These are phyloP conservation scores for Astrothelium macrocarpum DNA, from an alignment of 495 filamentous ascomycete species.

Conservation along the genomic window DNA sequence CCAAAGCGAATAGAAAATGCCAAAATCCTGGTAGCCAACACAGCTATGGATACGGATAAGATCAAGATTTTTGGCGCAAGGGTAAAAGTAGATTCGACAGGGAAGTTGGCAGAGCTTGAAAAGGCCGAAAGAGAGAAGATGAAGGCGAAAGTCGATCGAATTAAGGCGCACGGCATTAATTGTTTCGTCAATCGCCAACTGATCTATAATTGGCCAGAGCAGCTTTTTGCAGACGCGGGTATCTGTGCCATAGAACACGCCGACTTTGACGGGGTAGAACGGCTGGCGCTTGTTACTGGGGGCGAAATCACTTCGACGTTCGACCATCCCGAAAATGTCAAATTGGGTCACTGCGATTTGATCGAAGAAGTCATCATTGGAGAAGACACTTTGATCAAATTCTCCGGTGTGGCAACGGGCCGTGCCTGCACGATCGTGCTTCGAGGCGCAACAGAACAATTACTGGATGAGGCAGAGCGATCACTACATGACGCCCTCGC, in stretches of 20 bases:
- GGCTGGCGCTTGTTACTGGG: slow-evolving; percentile 87
- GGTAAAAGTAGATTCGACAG: slow-evolving; percentile 88
- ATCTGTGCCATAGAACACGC: slow-evolving; percentile 98
- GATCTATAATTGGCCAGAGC: slow-evolving; percentile 99
- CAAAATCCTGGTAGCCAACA: slow-evolving; percentile 96
- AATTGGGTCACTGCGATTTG: slow-evolving; percentile 87
- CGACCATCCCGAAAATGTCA: slow-evolving; percentile 93
- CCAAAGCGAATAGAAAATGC: slow-evolving; percentile 95
- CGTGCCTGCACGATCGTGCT: slow-evolving; percentile 95
- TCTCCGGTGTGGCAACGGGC: slow-evolving; percentile 90
- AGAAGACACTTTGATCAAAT: slow-evolving; percentile 92
- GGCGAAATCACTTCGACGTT: slow-evolving; percentile 97
- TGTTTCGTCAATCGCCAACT: slow-evolving; percentile 98
- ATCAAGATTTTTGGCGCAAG: slow-evolving; percentile 98
- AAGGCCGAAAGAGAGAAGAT: slow-evolving; percentile 98
- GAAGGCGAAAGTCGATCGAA: slow-evolving; percentile 96
- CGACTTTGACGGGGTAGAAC: slow-evolving; percentile 96
- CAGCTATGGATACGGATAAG: slow-evolving; percentile 98
- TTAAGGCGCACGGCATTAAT: slow-evolving; percentile 98
- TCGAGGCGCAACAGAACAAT: slow-evolving; percentile 89
- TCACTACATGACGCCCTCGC: slow-evolving; percentile 93
- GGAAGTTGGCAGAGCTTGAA: slow-evolving; percentile 92
- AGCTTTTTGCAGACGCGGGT: slow-evolving; percentile 93
- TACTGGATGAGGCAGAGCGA: slow-evolving; percentile 93
- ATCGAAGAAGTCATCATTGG: slow-evolving; percentile 98